Percentiles rank a stretch among this genome's conserved stretches.
These are phyloP conservation scores for Pseudonitzschia multiseries DNA, from an alignment of 108 stramenopile species.

Conservation along the genomic window DNA sequence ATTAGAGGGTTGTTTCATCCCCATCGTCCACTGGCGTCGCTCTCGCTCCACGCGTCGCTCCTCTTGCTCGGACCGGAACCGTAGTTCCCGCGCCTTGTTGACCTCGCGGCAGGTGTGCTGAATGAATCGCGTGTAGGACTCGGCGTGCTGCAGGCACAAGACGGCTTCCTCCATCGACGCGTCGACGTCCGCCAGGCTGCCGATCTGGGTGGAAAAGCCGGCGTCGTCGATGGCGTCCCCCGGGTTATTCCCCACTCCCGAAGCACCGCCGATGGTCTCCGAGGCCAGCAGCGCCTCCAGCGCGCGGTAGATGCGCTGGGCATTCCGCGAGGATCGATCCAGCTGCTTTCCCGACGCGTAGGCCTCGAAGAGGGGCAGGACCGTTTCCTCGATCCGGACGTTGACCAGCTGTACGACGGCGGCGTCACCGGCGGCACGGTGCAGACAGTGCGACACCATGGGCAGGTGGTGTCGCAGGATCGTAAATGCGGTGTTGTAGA, in stretches of 20 bases:
- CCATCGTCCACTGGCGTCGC: conserved; percentile 41
- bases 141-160: conserved; percentile 86
- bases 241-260: too few species aligned
- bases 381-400: conserved; percentile 68
- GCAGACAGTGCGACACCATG: conserved; percentile 80
- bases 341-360: conserved; percentile 52
- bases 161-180: conserved; percentile 89
- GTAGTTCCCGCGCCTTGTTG: conserved; percentile 65
- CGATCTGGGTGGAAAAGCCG: conserved; percentile 65
- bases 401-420: conserved; percentile 82
- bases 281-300: conserved; percentile 58
- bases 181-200: conserved; percentile 82
- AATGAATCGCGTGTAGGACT: conserved; percentile 89
- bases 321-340: conserved; percentile 43
- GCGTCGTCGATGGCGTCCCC: conserved; percentile 50
- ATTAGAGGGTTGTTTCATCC: conserved; percentile 1
- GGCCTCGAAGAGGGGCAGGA: conserved; percentile 54
- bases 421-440: conserved; percentile 80
- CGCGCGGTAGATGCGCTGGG: conserved; percentile 55
- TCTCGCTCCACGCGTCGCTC: conserved; percentile 44
- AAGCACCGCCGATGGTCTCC: conserved; percentile 1
- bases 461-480: conserved; percentile 85
- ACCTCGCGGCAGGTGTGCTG: conserved; percentile 79
- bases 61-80: conserved; percentile 51
- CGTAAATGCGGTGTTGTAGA: conserved; percentile 81